Conservation (phyloP, 176 grass and related monocot genomes). For the Hsuehochloa calcarea region DNA sequence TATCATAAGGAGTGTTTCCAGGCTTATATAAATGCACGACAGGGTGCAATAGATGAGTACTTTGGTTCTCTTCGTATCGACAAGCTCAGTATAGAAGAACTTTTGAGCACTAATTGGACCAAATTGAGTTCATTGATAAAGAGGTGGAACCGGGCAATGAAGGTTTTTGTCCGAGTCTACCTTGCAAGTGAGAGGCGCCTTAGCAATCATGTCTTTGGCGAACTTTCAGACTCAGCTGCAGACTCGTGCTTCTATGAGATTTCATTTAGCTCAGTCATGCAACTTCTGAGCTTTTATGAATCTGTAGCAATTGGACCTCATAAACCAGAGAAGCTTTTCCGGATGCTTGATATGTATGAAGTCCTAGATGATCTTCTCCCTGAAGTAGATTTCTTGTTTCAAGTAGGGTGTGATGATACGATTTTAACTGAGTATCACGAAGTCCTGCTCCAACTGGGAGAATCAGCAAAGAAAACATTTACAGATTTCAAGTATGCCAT, state of each 20-base stretch:
- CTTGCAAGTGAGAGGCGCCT: slow-evolving; percentile 79
- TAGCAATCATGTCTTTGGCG: slow-evolving; percentile 65
- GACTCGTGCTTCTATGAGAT: slow-evolving; percentile 81
- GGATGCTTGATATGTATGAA: slow-evolving; percentile 85
- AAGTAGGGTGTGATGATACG: slow-evolving; percentile 42
- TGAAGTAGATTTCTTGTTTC: slow-evolving; percentile 63
- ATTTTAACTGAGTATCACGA: slow-evolving; percentile 77
- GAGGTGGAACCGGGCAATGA: slow-evolving; percentile 73
- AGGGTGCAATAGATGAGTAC: slow-evolving; percentile 66
- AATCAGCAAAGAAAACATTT: slow-evolving; percentile 61
- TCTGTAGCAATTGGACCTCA: slow-evolving; percentile 58
- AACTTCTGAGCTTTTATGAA: slow-evolving; percentile 64
- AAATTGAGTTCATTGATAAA: slow-evolving; percentile 56
- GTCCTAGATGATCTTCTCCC: slow-evolving; percentile 53
- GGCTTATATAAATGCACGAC: slow-evolving; percentile 66
- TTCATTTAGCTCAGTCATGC: slow-evolving; percentile 66
- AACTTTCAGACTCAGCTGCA: slow-evolving; percentile 54
- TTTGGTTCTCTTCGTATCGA: slow-evolving; percentile 57
- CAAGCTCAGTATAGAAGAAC: slow-evolving; percentile 66
- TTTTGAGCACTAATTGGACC: slow-evolving; percentile 63
- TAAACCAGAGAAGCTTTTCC: slow-evolving; percentile 78
- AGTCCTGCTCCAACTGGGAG: slow-evolving; percentile 60
- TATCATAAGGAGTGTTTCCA: slow-evolving; percentile 80
- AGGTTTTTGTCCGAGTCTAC: slow-evolving; percentile 62
- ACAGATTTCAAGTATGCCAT: slow-evolving; percentile 67